These are phyloP conservation scores for Xylariaceae sp. DNA, from an alignment of 2,329 filamentous ascomycete species.

Conservation along the genomic window DNA sequence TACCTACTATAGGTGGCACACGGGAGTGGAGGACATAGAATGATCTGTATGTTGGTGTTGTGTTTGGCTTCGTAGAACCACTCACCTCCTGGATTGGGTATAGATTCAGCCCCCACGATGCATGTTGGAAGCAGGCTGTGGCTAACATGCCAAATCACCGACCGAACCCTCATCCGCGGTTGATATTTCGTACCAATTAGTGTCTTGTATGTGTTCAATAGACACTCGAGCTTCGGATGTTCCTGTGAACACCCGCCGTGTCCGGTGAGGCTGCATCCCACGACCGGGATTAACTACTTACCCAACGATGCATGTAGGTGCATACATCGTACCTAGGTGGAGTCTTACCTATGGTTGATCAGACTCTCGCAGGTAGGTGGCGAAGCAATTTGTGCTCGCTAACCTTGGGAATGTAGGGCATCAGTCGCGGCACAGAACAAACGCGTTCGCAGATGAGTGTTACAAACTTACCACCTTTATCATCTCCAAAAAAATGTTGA, in stretches of 20 bases:
- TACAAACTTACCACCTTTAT: not conserved
- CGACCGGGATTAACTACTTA: not conserved
- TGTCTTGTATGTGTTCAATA: not conserved
- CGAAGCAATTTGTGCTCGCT: not conserved
- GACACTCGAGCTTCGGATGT: not conserved
- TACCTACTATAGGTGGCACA: too few relatives aligned
- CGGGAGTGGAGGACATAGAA: not conserved
- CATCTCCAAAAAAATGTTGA: not conserved
- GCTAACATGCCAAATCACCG: not conserved
- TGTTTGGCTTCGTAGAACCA: not conserved
- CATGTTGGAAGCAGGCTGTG: not conserved
- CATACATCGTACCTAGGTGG: too few relatives aligned
- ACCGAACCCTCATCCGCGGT: not conserved
- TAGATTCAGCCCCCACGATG: not conserved
- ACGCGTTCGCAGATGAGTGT: not conserved
- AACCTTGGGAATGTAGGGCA: not conserved
- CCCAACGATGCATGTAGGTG: too few relatives aligned
- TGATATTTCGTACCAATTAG: not conserved
- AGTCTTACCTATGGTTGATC: not conserved
- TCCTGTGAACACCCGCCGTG: not conserved
- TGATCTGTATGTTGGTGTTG: not conserved
- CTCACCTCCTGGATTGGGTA: not conserved
- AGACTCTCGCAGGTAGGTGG: not conserved
- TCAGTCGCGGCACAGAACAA: not conserved
- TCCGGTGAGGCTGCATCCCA: not conserved